Conservation (phyloP, 2,329 filamentous ascomycete genomes). For the Pseudogymnoascus sp. region DNA sequence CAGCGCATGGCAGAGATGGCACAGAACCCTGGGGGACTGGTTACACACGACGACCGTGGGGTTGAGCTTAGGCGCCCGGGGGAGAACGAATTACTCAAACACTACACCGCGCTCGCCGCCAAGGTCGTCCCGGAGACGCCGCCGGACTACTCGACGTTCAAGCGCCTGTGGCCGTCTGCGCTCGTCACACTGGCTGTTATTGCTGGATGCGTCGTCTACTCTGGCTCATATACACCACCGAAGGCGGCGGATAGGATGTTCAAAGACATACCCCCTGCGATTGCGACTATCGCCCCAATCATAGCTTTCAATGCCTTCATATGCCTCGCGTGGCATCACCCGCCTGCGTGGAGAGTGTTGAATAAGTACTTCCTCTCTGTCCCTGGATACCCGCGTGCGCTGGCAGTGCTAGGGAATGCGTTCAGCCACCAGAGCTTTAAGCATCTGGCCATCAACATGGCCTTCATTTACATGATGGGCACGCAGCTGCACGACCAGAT, state of each 20-base stretch:
- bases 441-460: conserved; percentile 61
- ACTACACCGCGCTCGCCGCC: conserved; percentile 34
- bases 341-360: conserved; percentile 56
- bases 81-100: conserved; percentile 23
- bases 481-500: conserved; percentile 62
- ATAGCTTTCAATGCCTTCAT: conserved; percentile 53
- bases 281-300: conserved; percentile 57
- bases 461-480: conserved; percentile 59
- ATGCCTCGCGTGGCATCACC: conserved; percentile 54
- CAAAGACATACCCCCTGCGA: conserved; percentile 53
- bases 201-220: conserved; percentile 36
- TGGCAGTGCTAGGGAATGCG: conserved; percentile 54
- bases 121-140: conserved; percentile 45
- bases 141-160: conserved; percentile 44
- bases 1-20: conserved; percentile 41
- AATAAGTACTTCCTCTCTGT: conserved; percentile 63
- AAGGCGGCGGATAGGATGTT: conserved; percentile 44
- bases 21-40: conserved; percentile 22
- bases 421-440: conserved; percentile 60
- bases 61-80: conserved; percentile 24
- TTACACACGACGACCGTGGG: conserved; percentile 14
- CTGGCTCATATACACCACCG: conserved; percentile 46
- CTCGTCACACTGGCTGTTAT: conserved; percentile 41
- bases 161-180: conserved; percentile 50
- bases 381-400: conserved; percentile 56